A percentile compares a stretch with the other conserved stretches of the same genome.
phyloP scores from a whole-genome alignment of 306 rosid genomes.

The Cicer arietinum region DNA sequence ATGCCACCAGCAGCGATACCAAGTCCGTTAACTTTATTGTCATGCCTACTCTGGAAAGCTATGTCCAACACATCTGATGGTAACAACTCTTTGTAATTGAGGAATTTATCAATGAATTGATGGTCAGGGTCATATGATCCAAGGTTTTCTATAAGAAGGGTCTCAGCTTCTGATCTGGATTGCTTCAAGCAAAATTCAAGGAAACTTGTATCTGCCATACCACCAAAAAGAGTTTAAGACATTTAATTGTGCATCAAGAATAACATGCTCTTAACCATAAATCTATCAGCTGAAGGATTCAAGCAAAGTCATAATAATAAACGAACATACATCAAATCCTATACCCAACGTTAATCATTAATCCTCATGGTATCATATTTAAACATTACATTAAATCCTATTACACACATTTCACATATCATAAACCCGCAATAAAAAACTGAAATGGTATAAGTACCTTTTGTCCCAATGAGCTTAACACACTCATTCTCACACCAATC shows the following conservation, averaged over 20 bases:
- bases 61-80: slow-evolving; percentile 85
- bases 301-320: not conserved
- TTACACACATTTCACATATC: slow-evolving; percentile 4
- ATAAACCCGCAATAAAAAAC: not conserved
- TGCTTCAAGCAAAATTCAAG: slow-evolving; percentile 93
- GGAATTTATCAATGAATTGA: slow-evolving; percentile 84
- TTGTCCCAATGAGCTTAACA: slow-evolving; percentile 76
- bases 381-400: not conserved
- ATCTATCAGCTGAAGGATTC: slow-evolving; percentile 14
- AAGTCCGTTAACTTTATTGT: slow-evolving; percentile 54
- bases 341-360: not conserved
- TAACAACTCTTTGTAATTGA: slow-evolving; percentile 85
- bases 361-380: not conserved
- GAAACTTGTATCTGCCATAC: slow-evolving; percentile 75
- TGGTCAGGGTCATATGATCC: slow-evolving; percentile 88
- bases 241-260: slow-evolving; percentile 10
- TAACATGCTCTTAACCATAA: not conserved
- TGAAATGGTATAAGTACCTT: slow-evolving; percentile 55
- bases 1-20: slow-evolving; percentile 50
- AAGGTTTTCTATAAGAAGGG: slow-evolving; percentile 72
- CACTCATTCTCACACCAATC: slow-evolving; percentile 95
- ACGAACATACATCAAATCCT: not conserved
- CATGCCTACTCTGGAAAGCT: slow-evolving; percentile 68
- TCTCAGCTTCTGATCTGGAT: slow-evolving; percentile 88
- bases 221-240: slow-evolving; percentile 32